Evolutionary conservation across 73 alveolate genomes (phyloP).

Genomic region (Stentor coeruleus): DNA sequence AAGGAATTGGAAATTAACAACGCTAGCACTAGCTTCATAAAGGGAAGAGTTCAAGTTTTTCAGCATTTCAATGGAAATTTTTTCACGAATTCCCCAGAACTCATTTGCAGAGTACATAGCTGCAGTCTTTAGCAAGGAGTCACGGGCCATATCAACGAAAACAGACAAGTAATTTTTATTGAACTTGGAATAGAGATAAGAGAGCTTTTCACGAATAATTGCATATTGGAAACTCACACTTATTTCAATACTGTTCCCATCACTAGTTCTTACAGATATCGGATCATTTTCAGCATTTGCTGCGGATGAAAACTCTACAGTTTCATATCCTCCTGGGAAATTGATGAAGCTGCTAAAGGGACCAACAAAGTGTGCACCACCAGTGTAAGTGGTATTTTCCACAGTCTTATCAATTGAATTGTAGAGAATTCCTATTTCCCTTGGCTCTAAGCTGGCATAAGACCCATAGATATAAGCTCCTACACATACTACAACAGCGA

Average conservation of each 20-base stretch:
- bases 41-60: neutral
- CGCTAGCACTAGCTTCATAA: neutral
- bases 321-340: neutral
- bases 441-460: neutral
- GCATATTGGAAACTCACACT: neutral
- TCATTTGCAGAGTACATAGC: neutral
- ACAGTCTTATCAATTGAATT: neutral
- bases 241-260: neutral
- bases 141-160: neutral
- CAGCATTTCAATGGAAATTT: neutral
- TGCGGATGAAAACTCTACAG: neutral
- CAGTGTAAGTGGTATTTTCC: neutral
- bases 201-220: neutral
- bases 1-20: neutral
- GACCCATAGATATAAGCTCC: too few species aligned
- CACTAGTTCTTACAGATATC: neutral
- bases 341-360: neutral
- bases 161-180: neutral
- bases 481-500: too few species aligned
- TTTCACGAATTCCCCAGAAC: neutral
- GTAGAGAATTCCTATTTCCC: slow-evolving; percentile 3
- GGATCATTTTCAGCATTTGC: neutral
- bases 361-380: neutral
- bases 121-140: neutral
- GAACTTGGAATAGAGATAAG: neutral